Percentiles rank a stretch among this genome's conserved stretches.
Evolutionary conservation across 73 alveolate genomes (phyloP).

Genomic region (Stentor coeruleus): DNA sequence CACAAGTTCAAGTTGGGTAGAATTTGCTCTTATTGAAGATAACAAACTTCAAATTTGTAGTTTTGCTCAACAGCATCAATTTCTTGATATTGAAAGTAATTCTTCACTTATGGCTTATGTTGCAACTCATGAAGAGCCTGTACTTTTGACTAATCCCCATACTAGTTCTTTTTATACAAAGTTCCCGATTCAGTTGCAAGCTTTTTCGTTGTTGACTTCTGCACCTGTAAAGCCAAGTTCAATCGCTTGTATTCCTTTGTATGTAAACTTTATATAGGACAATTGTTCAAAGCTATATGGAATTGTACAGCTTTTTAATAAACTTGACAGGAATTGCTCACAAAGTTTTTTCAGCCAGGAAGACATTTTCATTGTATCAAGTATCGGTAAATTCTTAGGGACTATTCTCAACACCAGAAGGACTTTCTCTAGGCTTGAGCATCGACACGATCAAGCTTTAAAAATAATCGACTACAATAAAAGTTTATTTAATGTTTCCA

Average conservation of each 20-base stretch:
- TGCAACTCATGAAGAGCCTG: not conserved
- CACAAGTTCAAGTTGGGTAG: constrained; percentile 21
- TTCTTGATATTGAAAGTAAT: not conserved
- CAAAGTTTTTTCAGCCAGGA: not conserved
- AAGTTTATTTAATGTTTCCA: not conserved
- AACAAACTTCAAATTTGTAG: not conserved
- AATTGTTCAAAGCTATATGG: not conserved
- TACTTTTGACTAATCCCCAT: not conserved
- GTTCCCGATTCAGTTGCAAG: not conserved
- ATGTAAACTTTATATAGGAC: constrained; percentile 7
- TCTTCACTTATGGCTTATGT: constrained; percentile 4
- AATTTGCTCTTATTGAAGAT: not conserved
- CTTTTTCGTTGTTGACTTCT: not conserved
- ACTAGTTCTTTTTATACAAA: not conserved
- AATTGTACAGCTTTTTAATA: constrained; percentile 13
- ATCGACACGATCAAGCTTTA: not conserved
- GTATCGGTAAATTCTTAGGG: not conserved
- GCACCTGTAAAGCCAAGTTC: constrained; percentile 7
- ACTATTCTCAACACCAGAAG: not conserved
- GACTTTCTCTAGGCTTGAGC: not conserved
- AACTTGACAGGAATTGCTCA: not conserved
- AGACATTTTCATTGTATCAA: not conserved
- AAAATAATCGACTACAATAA: not conserved
- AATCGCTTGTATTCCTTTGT: constrained; percentile 9
- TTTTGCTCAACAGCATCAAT: not conserved